These are phyloP conservation scores for Apodospora peruviana DNA, from an alignment of 495 filamentous ascomycete species.

Conservation along the genomic window DNA sequence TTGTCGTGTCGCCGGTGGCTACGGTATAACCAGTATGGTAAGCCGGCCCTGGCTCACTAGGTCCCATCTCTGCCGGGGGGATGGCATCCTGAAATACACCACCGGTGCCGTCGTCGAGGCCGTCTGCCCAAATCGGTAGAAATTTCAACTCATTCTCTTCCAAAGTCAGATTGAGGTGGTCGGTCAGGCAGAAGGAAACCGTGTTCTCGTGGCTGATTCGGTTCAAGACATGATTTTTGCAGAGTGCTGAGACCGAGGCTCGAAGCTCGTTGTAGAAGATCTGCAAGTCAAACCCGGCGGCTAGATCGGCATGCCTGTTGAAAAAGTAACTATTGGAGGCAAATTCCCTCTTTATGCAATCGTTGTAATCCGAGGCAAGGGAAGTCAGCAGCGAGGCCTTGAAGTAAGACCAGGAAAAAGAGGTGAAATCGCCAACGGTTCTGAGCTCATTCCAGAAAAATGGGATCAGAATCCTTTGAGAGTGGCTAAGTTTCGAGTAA, in stretches of 20 bases:
- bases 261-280: conserved; percentile 6
- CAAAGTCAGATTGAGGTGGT: conserved; percentile 27
- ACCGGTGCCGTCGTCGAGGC: conserved; percentile 39
- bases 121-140: conserved; percentile 44
- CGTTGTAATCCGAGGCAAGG: too few relatives aligned
- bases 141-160: conserved; percentile 35
- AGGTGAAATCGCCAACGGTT: too few relatives aligned
- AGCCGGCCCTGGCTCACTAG: conserved; percentile 37
- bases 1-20: conserved; percentile 3
- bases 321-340: too few relatives aligned
- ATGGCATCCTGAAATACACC: conserved; percentile 36
- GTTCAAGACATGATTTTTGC: neutral
- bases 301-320: too few relatives aligned
- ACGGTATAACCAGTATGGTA: conserved; percentile 39
- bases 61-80: conserved; percentile 34
- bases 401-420: too few relatives aligned
- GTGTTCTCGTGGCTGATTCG: neutral
- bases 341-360: too few relatives aligned
- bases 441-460: conserved; percentile 27
- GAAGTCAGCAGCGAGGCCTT: too few relatives aligned
- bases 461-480: conserved; percentile 24
- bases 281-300: conserved; percentile 1
- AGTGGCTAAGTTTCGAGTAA: conserved; percentile 14
- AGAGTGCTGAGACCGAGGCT: neutral
- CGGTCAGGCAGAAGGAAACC: conserved; percentile 21